Evolutionary conservation across 257 asterid genomes (phyloP), one percentile per base, ranked within the genome.

Genomic region (Scutellaria minor): DNA sequence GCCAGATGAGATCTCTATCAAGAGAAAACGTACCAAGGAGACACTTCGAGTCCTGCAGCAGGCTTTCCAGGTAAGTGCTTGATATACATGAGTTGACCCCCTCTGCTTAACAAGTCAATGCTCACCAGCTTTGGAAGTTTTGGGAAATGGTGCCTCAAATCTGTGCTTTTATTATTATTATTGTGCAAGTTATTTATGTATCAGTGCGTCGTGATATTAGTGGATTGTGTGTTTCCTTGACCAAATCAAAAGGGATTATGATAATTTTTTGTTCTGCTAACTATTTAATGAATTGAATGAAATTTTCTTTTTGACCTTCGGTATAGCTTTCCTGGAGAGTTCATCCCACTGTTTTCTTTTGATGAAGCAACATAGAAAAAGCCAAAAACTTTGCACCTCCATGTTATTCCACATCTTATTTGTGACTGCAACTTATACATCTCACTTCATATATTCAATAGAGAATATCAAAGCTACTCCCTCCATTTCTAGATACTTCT

Each of bases 1-100:
- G 80, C 99, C 98, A 62, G 93, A 87, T 60, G 99, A 95, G 84
- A 57, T 95, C 53, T 78, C 97, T 12, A 71, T 66, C 66, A 92
- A 86, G 86, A 87, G 99, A 80, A 95, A 90, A 80, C 96, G 87
- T 55, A 85, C 96, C 64, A 88, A 89, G 9, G 98, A 95, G 66
- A 86, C 85, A 44, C 97, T 95, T 41, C 82, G 84, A 69, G 86
- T 87, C 79, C 91, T 92, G 69, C 95, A 92, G 79, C 92, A 92
- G 78, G 99, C 99, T 56, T 86, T 80, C 75, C 89, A 91, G 71
- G 98, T 90, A 79, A 85, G 91, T 82, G 74, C 42, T 45, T 12
- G 7, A 75, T 70, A 20, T 18, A 46, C 24, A 13, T 61, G 44
- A 63, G 47, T 67, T 40, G 41, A 75, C 14, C 9, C 27, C 27